Conservation (phyloP, 176 grass and related monocot species). For the Rhynchospora breviuscula region DNA sequence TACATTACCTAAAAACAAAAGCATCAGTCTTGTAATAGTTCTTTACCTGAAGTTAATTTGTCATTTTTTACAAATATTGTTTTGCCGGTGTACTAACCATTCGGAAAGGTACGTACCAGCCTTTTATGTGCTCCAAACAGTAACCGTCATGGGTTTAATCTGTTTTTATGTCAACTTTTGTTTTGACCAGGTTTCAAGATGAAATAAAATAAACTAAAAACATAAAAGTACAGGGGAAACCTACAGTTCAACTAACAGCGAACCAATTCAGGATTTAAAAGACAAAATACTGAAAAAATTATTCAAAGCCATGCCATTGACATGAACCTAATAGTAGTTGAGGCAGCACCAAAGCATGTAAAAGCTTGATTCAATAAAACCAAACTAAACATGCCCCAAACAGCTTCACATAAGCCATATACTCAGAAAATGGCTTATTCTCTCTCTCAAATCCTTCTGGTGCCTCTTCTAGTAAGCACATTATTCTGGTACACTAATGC, state of each 20-base stretch:
- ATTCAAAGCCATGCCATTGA: slow-evolving; percentile 14
- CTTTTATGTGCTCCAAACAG: neutral
- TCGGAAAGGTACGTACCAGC: neutral
- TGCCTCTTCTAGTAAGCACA: neutral
- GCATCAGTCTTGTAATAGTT: too few relatives aligned
- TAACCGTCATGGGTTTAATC: neutral
- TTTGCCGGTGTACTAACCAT: too few relatives aligned
- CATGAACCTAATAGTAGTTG: slow-evolving; percentile 32
- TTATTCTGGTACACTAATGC: slow-evolving; percentile 14
- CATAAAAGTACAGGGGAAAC: neutral
- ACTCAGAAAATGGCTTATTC: slow-evolving; percentile 17
- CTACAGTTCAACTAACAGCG: slow-evolving; percentile 6
- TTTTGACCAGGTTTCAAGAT: neutral
- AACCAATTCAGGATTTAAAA: slow-evolving; percentile 1
- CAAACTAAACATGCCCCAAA: neutral
- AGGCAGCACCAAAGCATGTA: slow-evolving; percentile 26
- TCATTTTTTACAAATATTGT: too few relatives aligned
- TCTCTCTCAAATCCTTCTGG: neutral
- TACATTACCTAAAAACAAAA: too few relatives aligned
- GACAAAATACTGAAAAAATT: neutral
- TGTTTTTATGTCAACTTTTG: neutral
- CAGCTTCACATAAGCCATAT: slow-evolving; percentile 8
- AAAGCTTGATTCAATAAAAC: slow-evolving; percentile 23
- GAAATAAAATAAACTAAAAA: neutral
- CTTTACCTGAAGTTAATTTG: too few relatives aligned